Evolutionary conservation across 805 yeast species (phyloP).

Genomic region (Hanseniaspora lindneri): DNA sequence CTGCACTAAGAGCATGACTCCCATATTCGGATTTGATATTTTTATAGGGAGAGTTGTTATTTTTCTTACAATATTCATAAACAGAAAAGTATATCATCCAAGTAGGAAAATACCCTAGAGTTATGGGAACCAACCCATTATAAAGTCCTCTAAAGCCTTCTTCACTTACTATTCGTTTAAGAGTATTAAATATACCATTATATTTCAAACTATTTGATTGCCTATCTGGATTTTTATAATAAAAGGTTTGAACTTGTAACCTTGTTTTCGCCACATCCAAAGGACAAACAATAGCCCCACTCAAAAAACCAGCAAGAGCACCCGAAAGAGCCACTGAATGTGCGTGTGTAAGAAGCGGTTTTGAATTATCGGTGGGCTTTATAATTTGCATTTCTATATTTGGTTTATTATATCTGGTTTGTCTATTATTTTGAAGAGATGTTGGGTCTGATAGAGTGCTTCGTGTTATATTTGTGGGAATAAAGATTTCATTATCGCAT

Average conservation of each 20-base stretch:
- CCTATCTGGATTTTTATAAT: slow-evolving; percentile 9
- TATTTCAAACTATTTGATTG: slow-evolving; percentile 32
- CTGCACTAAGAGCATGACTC: slow-evolving; percentile 45
- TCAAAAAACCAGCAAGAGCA: slow-evolving; percentile 82
- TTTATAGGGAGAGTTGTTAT: slow-evolving; percentile 17
- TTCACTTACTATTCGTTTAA: slow-evolving; percentile 52
- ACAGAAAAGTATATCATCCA: slow-evolving; percentile 94
- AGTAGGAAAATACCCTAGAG: slow-evolving; percentile 88
- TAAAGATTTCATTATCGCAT: slow-evolving; percentile 8
- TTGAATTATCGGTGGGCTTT: background rate
- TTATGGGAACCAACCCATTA: slow-evolving; percentile 83
- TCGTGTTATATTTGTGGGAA: slow-evolving; percentile 1
- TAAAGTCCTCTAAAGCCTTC: slow-evolving; percentile 80
- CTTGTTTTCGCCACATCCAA: slow-evolving; percentile 91
- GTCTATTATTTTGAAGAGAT: background rate
- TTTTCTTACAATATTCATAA: slow-evolving; percentile 63
- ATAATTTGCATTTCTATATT: too few species aligned
- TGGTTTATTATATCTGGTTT: too few species aligned
- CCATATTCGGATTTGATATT: slow-evolving; percentile 23
- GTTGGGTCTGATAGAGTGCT: background rate
- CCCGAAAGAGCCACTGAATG: slow-evolving; percentile 75
- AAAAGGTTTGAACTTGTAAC: slow-evolving; percentile 74
- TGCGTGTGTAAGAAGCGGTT: slow-evolving; percentile 21
- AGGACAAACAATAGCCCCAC: slow-evolving; percentile 89
- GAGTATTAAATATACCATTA: slow-evolving; percentile 51